A percentile compares a stretch with the other conserved stretches of the same genome.
phyloP scores from a whole-genome alignment of 1,139 yeast genomes.

The Fermentozyma sake region DNA sequence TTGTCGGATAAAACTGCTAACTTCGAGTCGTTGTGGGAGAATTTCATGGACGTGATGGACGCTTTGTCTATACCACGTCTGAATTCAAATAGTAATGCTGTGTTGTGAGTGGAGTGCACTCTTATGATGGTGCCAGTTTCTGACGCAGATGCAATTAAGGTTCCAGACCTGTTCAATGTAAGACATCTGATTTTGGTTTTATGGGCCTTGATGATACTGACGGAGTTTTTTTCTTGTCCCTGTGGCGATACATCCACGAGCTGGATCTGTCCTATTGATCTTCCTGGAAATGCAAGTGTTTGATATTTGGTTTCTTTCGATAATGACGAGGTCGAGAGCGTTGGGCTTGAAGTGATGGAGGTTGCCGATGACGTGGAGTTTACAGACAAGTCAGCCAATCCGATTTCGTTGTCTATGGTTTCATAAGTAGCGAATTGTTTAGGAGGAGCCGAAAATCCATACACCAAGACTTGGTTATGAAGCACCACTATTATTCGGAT shows the following conservation, averaged over 20 bases:
- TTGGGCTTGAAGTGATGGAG: slow-evolving; percentile 4
- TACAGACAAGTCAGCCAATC: slow-evolving; percentile 62
- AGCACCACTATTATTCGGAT: slow-evolving; percentile 71
- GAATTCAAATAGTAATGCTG: slow-evolving; percentile 75
- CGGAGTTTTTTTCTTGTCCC: slow-evolving; percentile 58
- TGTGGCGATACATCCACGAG: slow-evolving; percentile 62
- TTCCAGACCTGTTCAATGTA: slow-evolving; percentile 67
- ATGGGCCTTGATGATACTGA: slow-evolving; percentile 81
- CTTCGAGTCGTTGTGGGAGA: slow-evolving; percentile 69
- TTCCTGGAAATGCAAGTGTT: slow-evolving; percentile 69
- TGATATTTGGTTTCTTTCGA: slow-evolving; percentile 31
- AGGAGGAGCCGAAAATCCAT: slow-evolving; percentile 80
- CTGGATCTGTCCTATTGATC: slow-evolving; percentile 72
- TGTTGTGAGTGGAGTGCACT: slow-evolving; percentile 68
- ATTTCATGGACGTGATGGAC: slow-evolving; percentile 72
- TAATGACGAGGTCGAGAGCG: slow-evolving; percentile 7
- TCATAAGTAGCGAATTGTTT: slow-evolving; percentile 65
- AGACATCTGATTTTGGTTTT: slow-evolving; percentile 64
- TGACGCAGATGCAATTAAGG: slow-evolving; percentile 82
- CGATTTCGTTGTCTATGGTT: slow-evolving; percentile 63
- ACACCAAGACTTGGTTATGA: slow-evolving; percentile 62
- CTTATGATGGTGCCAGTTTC: slow-evolving; percentile 84
- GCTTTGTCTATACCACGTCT: slow-evolving; percentile 89
- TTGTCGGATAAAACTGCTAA: slow-evolving; percentile 88
- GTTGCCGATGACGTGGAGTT: slow-evolving; percentile 10